Base-by-base conservation (phyloP, 2,329 filamentous ascomycete species). In the Fusarium camptoceras region DNA sequence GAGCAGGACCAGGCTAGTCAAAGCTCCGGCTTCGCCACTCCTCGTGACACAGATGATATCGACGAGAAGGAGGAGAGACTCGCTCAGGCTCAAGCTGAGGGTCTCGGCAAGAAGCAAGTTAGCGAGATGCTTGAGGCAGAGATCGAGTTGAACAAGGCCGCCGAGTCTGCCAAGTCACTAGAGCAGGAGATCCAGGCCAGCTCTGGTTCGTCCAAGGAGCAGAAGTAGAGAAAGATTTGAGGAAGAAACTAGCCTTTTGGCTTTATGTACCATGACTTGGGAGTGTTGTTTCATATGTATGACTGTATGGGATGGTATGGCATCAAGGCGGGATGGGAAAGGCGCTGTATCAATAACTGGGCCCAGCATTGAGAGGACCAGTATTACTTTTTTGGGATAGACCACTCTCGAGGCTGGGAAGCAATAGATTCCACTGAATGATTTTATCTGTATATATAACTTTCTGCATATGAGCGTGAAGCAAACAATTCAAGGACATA, bases 1-100 rank as follows among this genome's bases (percentile, higher is more conserved):
- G 89, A 96, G 84, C 95, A 99, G 83, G 92, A 93, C 76, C 88
- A 94, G 78, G 88, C 91, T 79, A 93, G 92, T 81, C 89, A 92
- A 79, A 90, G 90, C 76, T 89, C 88, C 42, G 92, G 92, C 15
- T 87, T 92, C 53, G 87, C 91, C 16, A 91, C 91, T 11, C 92
- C 92, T 2, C 92, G 94, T 77, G 96, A 98, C 75, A 89, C 90
- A 30, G 93, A 97, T 67, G 88, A 98, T 78, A 98, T 98, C 74
- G 95, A 98, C 76, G 96, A 98, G 81, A 94, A 95, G 83, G 94
- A 97, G 71, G 92, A 94, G 78, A 87, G 90, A 64, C 81, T 85
- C 58, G 78, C 83, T 27, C 79, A 83, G 4, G 87, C 88, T 10
- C 83, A 85, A 28, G 82, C 83, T 39, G 80, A 82, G 59, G 83